phyloP scores from a whole-genome alignment of 306 rosid species.

The Hippophae gyantsensis region DNA sequence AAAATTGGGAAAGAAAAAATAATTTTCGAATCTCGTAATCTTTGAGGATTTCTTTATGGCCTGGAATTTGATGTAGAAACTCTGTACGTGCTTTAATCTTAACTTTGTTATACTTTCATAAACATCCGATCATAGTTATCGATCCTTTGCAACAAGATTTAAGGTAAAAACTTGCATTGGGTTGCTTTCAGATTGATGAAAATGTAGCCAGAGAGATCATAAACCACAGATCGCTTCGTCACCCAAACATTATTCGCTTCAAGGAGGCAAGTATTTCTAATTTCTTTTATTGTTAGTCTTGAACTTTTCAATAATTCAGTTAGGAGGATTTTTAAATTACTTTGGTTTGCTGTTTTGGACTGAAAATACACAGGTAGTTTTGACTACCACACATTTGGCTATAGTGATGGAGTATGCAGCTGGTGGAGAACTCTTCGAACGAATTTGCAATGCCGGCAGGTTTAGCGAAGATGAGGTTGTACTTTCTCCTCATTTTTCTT shows the following conservation, averaged over 20 bases:
- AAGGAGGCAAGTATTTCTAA: slow-evolving; percentile 38
- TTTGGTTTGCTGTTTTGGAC: slow-evolving; percentile 1
- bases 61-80: too few species aligned
- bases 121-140: neutral
- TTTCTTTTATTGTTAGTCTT: neutral
- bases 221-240: slow-evolving; percentile 57
- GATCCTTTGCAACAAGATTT: neutral
- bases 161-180: slow-evolving; percentile 1
- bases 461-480: slow-evolving; percentile 66
- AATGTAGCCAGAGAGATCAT: slow-evolving; percentile 65
- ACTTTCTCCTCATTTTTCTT: slow-evolving; percentile 1
- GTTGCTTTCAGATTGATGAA: slow-evolving; percentile 47
- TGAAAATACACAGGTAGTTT: slow-evolving; percentile 35
- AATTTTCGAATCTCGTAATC: neutral
- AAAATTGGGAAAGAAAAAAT: neutral
- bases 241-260: slow-evolving; percentile 62
- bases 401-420: slow-evolving; percentile 74
- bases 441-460: slow-evolving; percentile 59
- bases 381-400: slow-evolving; percentile 59
- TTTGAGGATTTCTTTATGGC: neutral
- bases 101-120: neutral
- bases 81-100: too few species aligned
- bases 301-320: neutral
- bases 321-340: neutral
- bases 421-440: slow-evolving; percentile 60